Evolutionary conservation across 2,329 filamentous ascomycete species (phyloP).

Genomic region (Trichophyton equinum): DNA sequence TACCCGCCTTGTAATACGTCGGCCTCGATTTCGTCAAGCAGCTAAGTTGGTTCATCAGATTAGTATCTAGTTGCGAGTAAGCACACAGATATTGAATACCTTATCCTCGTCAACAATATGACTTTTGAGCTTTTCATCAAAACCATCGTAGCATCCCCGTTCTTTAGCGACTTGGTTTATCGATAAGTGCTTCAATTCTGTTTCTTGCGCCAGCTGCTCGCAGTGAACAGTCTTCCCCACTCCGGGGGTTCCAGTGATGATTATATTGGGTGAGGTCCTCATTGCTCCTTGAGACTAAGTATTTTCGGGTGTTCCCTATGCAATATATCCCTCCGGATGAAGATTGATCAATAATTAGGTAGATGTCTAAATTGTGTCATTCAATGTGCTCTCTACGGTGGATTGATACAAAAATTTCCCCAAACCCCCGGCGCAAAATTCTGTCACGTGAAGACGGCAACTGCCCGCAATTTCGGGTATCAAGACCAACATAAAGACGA

Average conservation of each 20-base stretch:
- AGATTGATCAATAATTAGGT: not conserved
- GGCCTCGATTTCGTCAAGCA: conserved; percentile 80
- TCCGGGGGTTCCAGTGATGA: conserved; percentile 89
- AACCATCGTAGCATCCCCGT: conserved; percentile 72
- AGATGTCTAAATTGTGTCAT: not conserved
- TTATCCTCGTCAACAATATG: conserved; percentile 97
- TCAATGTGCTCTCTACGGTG: not conserved
- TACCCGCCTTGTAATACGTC: conserved; percentile 66
- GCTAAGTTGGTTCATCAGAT: conserved; percentile 23
- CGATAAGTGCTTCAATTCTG: conserved; percentile 67
- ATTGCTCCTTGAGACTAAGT: conserved; percentile 16
- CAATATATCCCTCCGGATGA: not conserved
- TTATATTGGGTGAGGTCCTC: conserved; percentile 60
- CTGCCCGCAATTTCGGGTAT: no score
- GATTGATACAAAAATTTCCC: not conserved
- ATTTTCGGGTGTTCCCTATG: not conserved
- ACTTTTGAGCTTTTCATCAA: conserved; percentile 70
- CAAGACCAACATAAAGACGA: no score
- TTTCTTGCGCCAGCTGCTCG: conserved; percentile 62
- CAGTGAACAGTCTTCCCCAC: conserved; percentile 93
- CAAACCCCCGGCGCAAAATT: not conserved
- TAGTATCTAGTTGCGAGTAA: not conserved
- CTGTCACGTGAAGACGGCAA: no score
- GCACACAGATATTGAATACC: conserved; percentile 36
- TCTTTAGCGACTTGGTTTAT: conserved; percentile 91